Evolutionary conservation across 805 yeast genomes (phyloP).

Genomic region (Brettanomyces anomalus): DNA sequence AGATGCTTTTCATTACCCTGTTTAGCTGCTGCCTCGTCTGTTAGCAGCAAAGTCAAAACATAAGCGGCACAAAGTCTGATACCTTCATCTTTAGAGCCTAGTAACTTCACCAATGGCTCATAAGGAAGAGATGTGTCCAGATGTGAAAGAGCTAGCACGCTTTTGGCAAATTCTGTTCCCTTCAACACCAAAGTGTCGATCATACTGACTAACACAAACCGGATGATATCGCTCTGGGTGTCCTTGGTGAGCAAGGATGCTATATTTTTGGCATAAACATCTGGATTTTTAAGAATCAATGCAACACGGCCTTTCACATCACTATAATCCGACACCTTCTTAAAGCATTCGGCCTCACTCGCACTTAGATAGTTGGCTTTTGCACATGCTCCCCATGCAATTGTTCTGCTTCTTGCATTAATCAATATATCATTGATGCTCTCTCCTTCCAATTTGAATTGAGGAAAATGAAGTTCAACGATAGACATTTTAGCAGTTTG

Average conservation of each 20-base stretch:
- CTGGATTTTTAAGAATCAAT: constrained; percentile 35
- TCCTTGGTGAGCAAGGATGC: constrained; percentile 44
- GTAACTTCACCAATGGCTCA: constrained; percentile 41
- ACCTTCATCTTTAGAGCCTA: constrained; percentile 47
- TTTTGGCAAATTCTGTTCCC: constrained; percentile 14
- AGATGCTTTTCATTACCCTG: constrained; percentile 27
- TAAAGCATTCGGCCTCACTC: constrained; percentile 49
- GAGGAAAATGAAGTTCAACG: constrained; percentile 12
- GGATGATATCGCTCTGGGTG: constrained; percentile 54
- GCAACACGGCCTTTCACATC: constrained; percentile 32
- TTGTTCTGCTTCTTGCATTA: constrained; percentile 66
- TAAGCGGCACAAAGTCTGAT: constrained; percentile 48
- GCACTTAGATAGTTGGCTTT: constrained; percentile 60
- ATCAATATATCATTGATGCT: constrained; percentile 56
- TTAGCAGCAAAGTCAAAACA: constrained; percentile 42
- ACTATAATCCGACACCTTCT: constrained; percentile 24
- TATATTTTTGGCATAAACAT: constrained; percentile 45
- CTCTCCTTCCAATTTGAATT: constrained; percentile 44
- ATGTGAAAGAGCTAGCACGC: constrained; percentile 31
- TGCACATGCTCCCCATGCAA: constrained; percentile 89
- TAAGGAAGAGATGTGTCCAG: constrained; percentile 42
- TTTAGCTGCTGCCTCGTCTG: constrained; percentile 11
- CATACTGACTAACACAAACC: constrained; percentile 52
- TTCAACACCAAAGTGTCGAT: constrained; percentile 43
- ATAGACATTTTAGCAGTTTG: constrained; percentile 10